Percentiles rank a stretch among this genome's conserved stretches.
Evolutionary conservation across 1,139 yeast species (phyloP).

Genomic region (Zygoascus sp.): DNA sequence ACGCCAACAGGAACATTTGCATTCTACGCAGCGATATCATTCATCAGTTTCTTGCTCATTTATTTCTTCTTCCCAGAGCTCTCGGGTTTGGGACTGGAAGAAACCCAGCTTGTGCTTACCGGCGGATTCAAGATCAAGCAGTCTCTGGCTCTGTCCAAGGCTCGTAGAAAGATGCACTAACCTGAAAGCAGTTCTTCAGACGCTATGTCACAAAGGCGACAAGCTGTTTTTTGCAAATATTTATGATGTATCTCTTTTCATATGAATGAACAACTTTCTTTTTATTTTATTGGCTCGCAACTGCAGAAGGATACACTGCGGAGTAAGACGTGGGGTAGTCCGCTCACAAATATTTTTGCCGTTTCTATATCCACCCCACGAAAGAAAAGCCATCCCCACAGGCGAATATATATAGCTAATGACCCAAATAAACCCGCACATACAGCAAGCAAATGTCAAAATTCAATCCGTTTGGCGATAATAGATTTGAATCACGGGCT

Average conservation of each 20-base stretch:
- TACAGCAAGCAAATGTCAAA: background rate
- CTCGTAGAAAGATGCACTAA: constrained; percentile 7
- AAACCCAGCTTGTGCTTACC: constrained; percentile 71
- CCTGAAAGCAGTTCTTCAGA: too few species aligned
- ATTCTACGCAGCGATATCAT: constrained; percentile 78
- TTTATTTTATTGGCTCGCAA: too few species aligned
- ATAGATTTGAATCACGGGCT: constrained; percentile 18
- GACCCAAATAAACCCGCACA: too few species aligned
- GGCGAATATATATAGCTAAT: background rate
- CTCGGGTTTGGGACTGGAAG: constrained; percentile 84
- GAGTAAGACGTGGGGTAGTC: background rate
- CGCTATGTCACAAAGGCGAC: too few species aligned
- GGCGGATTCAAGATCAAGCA: constrained; percentile 82
- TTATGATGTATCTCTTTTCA: background rate
- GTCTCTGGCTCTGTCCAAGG: constrained; percentile 42
- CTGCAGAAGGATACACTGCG: too few species aligned
- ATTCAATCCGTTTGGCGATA: constrained; percentile 15
- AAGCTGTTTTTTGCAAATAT: too few species aligned
- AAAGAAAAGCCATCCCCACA: background rate
- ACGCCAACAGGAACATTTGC: constrained; percentile 95
- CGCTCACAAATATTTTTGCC: background rate
- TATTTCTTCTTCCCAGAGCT: constrained; percentile 89
- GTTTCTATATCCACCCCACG: background rate
- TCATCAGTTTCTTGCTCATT: constrained; percentile 64
- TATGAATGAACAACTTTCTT: background rate